A percentile compares a stretch with the other conserved stretches of the same genome.
phyloP scores from a whole-genome alignment of 352 stramenopile genomes.

The Pythium plurisporium region DNA sequence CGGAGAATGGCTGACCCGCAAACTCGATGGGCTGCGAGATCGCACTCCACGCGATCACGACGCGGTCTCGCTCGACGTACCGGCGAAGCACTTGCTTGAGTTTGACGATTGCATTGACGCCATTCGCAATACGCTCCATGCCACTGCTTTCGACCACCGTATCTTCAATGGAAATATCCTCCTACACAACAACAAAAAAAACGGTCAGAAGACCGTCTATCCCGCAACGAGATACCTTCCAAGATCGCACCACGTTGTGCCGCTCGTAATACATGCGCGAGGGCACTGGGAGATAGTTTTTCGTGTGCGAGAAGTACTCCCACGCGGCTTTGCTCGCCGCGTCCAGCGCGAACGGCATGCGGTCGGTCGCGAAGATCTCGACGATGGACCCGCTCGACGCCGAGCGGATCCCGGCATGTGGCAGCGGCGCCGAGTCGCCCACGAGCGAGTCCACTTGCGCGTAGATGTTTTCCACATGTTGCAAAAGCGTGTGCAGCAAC shows the following conservation, averaged over 20 bases:
- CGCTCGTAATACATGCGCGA: slow-evolving; percentile 28
- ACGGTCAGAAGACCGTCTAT: not conserved
- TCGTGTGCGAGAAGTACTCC: slow-evolving; percentile 24
- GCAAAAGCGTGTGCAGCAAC: not conserved
- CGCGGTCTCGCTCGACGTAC: slow-evolving; percentile 29
- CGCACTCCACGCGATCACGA: slow-evolving; percentile 42
- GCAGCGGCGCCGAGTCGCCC: not conserved
- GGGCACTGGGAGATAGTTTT: slow-evolving; percentile 21
- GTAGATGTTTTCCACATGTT: slow-evolving; percentile 5
- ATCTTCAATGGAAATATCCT: slow-evolving; percentile 21
- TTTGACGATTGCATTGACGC: slow-evolving; percentile 28
- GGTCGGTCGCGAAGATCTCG: slow-evolving; percentile 23
- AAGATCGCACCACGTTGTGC: slow-evolving; percentile 6
- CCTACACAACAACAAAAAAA: not conserved
- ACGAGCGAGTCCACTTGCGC: not conserved
- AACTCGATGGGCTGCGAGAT: slow-evolving; percentile 38
- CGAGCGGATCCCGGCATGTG: not conserved
- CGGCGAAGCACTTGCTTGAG: slow-evolving; percentile 38
- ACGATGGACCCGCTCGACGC: slow-evolving; percentile 4
- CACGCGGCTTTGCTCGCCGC: slow-evolving; percentile 19
- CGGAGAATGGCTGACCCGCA: slow-evolving; percentile 8
- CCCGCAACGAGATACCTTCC: too few relatives aligned
- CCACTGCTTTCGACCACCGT: slow-evolving; percentile 43
- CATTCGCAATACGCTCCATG: slow-evolving; percentile 36
- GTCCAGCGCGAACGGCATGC: slow-evolving; percentile 20